Evolutionary conservation across 1,284 basidiomycete genomes (phyloP).

Genomic region (Lentinus polychrous): DNA sequence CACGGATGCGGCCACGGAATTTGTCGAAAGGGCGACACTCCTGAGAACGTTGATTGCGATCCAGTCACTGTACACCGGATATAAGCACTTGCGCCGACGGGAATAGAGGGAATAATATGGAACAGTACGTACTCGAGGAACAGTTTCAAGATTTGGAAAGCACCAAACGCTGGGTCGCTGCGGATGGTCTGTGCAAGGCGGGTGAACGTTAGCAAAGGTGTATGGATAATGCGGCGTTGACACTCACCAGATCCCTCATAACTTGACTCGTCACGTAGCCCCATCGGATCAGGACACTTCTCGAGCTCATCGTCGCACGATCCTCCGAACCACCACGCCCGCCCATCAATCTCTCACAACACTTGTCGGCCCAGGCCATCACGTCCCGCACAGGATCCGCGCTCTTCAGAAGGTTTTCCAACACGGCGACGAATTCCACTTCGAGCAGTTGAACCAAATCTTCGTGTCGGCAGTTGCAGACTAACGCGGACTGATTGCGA

Average conservation of each 20-base stretch:
- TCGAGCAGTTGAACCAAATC: constrained; percentile 79
- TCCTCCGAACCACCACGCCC: constrained; percentile 58
- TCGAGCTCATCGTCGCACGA: constrained; percentile 74
- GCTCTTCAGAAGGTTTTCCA: constrained; percentile 67
- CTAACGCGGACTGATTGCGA: constrained; percentile 82
- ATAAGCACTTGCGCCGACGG: not conserved
- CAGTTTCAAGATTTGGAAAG: constrained; percentile 84
- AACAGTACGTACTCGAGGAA: constrained; percentile 76
- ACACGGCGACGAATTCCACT: constrained; percentile 73
- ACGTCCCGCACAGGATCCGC: constrained; percentile 79
- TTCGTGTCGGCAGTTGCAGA: constrained; percentile 87
- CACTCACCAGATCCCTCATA: constrained; percentile 80
- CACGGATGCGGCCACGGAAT: constrained; percentile 82
- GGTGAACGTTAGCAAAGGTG: constrained; percentile 10
- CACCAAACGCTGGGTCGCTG: constrained; percentile 83
- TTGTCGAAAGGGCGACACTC: constrained; percentile 79
- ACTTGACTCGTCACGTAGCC: constrained; percentile 88
- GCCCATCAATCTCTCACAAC: constrained; percentile 77
- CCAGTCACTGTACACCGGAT: constrained; percentile 58
- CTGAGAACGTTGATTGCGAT: constrained; percentile 82
- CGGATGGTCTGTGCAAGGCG: constrained; percentile 62
- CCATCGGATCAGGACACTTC: constrained; percentile 82
- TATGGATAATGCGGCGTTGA: constrained; percentile 9
- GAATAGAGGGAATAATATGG: constrained; percentile 11
- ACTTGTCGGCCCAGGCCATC: constrained; percentile 85